Conservation (phyloP, 495 filamentous ascomycete species). For the Penicillium silybi region DNA sequence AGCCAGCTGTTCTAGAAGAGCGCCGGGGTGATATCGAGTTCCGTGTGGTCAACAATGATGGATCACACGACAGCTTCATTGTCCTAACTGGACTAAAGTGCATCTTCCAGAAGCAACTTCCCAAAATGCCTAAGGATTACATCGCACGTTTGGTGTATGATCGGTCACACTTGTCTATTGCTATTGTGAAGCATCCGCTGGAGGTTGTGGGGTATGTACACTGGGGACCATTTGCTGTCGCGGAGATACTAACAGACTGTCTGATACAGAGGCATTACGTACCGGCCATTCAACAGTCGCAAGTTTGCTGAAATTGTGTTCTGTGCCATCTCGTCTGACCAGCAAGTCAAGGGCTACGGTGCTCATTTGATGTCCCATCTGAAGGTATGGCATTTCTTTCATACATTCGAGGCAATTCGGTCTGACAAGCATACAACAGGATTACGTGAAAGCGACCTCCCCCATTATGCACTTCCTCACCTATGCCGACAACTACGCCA, state of each 20-base stretch:
- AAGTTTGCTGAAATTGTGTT: conserved; percentile 98
- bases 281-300: conserved; percentile 88
- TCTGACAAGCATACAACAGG: conserved; percentile 36
- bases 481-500: conserved; percentile 98
- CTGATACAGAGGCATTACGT: conserved; percentile 77
- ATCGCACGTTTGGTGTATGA: conserved; percentile 97
- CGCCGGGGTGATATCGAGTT: conserved; percentile 96
- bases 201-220: conserved; percentile 75
- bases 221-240: not conserved
- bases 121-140: conserved; percentile 99
- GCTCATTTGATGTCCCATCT: conserved; percentile 97
- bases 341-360: conserved; percentile 98
- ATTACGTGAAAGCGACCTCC: conserved; percentile 96
- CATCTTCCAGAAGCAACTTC: conserved; percentile 97
- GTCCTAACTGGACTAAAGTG: conserved; percentile 95
- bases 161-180: conserved; percentile 90
- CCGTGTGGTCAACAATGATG: conserved; percentile 96
- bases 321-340: conserved; percentile 94
- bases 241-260: conserved; percentile 14
- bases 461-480: conserved; percentile 98
- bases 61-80: conserved; percentile 79
- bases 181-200: conserved; percentile 93
- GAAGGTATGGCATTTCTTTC: conserved; percentile 48
- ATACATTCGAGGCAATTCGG: not conserved
- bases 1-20: conserved; percentile 92